Base-by-base conservation (phyloP, 1,284 basidiomycete species). In the Termitomyces sp. region DNA sequence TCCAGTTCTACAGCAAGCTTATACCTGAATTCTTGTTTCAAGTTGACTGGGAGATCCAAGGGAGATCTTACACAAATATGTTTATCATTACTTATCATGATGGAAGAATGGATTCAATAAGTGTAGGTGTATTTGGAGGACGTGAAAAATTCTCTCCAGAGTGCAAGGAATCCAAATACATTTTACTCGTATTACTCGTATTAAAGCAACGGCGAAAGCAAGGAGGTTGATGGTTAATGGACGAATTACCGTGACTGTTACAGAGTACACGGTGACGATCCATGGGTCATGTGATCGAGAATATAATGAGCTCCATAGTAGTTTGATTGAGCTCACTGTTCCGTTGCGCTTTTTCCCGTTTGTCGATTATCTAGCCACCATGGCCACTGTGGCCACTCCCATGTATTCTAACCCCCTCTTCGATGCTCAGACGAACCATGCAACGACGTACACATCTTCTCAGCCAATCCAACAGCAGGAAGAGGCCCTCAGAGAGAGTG, bases 401-500 rank as follows among this genome's bases (percentile, higher is more conserved):
- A 58, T 62, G 57, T 62, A 62, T 54, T 57, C 62, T 7, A 46
- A 50, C 21, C 50, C 60, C 45, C 49, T 59, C 19, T 62, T 64
- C 42, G 47, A 60, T 31, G 47, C 64, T 10, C 61, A 61, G 43
- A 24, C 58, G 8, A 53, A 54, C 34, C 55, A 54, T 24, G 52
- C 58, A 33, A 53, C 55, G 28, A 54, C 56, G 38, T 61, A 63
- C 41, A 57, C 54, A 5, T 28, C 55, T 28, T 31, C 58, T 24
- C 55, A 58, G 15, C 26, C 17, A 19, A 24, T 48, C 28, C 59
- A 58, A 55, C 61, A 62, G 26, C 64, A 64, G 38, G 65, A 68
- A 26, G 58, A 63, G 40, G 59, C 58, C 13, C 47, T 61, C 17
- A 55, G 63, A 61, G 82, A 87, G 56, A 83, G 86, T 57, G 83